Percentiles rank a stretch among this genome's conserved stretches.
Evolutionary conservation across 2,329 filamentous ascomycete species (phyloP).

Genomic region (Cercospora zeina): DNA sequence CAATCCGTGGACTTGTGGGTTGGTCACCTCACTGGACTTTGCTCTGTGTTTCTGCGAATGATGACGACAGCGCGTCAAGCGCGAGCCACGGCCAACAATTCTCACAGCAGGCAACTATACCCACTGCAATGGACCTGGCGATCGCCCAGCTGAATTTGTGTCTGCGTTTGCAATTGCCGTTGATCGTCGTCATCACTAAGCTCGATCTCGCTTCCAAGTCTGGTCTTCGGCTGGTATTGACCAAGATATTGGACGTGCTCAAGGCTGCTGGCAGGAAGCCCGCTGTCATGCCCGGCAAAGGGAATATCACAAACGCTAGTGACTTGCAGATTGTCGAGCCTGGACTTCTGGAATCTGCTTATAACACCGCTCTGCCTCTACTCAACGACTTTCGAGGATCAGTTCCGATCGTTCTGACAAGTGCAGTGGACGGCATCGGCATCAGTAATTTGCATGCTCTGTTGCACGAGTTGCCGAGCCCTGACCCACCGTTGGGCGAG

Average conservation of each 20-base stretch:
- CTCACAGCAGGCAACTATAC: slow-evolving; percentile 53
- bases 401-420: slow-evolving; percentile 86
- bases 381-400: slow-evolving; percentile 49
- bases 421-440: slow-evolving; percentile 79
- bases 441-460: slow-evolving; percentile 81
- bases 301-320: slow-evolving; percentile 38
- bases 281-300: slow-evolving; percentile 59
- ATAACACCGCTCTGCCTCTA: slow-evolving; percentile 57
- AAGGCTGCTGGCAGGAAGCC: slow-evolving; percentile 75
- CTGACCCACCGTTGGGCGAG: slow-evolving; percentile 44
- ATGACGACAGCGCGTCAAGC: slow-evolving; percentile 54
- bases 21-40: slow-evolving; percentile 95
- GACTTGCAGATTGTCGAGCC: slow-evolving; percentile 59
- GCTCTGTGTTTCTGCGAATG: slow-evolving; percentile 81
- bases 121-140: slow-evolving; percentile 67
- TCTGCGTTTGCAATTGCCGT: slow-evolving; percentile 72
- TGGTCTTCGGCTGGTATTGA: slow-evolving; percentile 68
- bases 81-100: slow-evolving; percentile 51
- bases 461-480: slow-evolving; percentile 72
- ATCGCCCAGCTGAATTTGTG: slow-evolving; percentile 82
- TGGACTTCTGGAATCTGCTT: slow-evolving; percentile 60
- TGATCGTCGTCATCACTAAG: slow-evolving; percentile 86
- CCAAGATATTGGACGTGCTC: slow-evolving; percentile 71
- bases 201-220: slow-evolving; percentile 78
- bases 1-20: slow-evolving; percentile 83